Base-by-base conservation (phyloP, 2,329 filamentous ascomycete species). In the Fusarium verrucosum region DNA sequence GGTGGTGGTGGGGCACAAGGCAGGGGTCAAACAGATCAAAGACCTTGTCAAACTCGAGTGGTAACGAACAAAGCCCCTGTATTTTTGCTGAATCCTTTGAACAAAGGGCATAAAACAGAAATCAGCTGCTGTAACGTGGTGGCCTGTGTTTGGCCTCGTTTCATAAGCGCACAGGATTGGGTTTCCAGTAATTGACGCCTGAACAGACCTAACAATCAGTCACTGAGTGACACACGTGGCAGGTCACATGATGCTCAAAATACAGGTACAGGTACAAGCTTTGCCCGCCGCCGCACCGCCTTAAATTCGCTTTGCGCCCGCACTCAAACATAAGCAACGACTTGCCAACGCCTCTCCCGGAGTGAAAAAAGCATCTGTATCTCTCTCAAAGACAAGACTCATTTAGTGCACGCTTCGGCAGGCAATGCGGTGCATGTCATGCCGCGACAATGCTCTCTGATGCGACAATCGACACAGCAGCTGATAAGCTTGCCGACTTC, bases 401-500 rank as follows among this genome's bases (percentile, higher is more conserved):
- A 33, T 40, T 5, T 3, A 28, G 26, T 25, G 19, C n/a, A 7
- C 23, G 35, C 38, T 20, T 36, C 30, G 46, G 65, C 52, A 49
- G 46, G 65, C 52, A 49, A 68, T 68, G 65, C 62, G 58, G 46
- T 50, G 47, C 50, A 49, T 26, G 35, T 55, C 41, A 53, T 46
- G 61, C 38, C 44, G 53, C 40, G 50, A 68, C 41, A 40, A 69
- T 69, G 55, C 66, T 69, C 55, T 54, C 54, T 54, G 66, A 69
- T 58, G 60, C 47, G 16, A 52, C 50, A 37, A 67, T 70, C 40
- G 62, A 65, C 36, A 58, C 38, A 49, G 69, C 69, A 50, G 66
- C 69, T 58, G 52, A 56, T 9, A 58, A 73, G 68, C 71, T 78
- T 50, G 72, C 73, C 30, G 68, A 68, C 28, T 78, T 74, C 44